phyloP scores from a whole-genome alignment of 306 rosid genomes.

The Cucumis cinereus region DNA sequence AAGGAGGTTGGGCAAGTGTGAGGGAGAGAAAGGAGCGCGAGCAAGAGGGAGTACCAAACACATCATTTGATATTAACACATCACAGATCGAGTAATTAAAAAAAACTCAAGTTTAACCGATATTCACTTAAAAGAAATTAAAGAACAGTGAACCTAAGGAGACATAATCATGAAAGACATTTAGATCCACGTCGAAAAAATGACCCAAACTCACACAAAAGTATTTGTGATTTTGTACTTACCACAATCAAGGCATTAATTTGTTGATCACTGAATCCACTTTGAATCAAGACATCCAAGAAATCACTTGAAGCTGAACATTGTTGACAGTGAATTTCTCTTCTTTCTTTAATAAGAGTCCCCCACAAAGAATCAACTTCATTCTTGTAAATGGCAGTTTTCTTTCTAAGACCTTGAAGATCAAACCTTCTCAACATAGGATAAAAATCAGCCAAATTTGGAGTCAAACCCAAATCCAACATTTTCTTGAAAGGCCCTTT shows the following conservation, averaged over 20 bases:
- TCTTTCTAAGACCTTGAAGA: slow-evolving; percentile 4
- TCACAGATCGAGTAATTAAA: accelerated
- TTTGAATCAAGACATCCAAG: slow-evolving; percentile 4
- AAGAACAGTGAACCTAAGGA: too few species aligned
- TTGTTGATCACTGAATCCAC: background rate
- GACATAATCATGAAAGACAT: too few species aligned
- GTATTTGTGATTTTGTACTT: background rate
- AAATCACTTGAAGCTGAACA: background rate
- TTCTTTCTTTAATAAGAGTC: background rate
- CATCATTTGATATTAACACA: too few species aligned
- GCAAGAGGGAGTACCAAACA: too few species aligned
- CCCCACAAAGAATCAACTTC: background rate
- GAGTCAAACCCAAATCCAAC: background rate
- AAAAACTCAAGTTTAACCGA: too few species aligned
- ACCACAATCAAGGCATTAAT: background rate
- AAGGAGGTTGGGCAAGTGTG: too few species aligned
- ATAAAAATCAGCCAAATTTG: slow-evolving; percentile 7
- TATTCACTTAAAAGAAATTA: too few species aligned
- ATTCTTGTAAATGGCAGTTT: background rate
- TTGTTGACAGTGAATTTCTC: background rate
- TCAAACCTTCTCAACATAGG: background rate
- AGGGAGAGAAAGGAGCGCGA: too few species aligned
- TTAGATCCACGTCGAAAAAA: too few species aligned
- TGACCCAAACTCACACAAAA: too few species aligned
- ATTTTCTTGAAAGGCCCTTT: background rate